Evolutionary conservation across 2,329 filamentous ascomycete species (phyloP).

Genomic region (Lecanicillium sp.): DNA sequence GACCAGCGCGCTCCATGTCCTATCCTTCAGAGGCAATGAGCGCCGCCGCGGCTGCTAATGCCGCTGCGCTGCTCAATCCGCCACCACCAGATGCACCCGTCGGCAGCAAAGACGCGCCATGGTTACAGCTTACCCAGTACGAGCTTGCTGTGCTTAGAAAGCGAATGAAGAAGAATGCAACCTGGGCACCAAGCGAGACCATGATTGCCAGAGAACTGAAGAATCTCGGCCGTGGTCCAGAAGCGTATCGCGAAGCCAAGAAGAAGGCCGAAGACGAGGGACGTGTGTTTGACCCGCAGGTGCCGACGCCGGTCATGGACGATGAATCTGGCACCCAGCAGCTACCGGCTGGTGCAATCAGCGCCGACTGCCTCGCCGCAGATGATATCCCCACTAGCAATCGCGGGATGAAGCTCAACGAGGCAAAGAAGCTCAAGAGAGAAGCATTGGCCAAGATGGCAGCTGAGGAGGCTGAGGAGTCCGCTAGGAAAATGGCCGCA

Average conservation of each 20-base stretch:
- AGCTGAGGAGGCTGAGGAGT: conserved; percentile 53
- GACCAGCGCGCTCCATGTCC: conserved; percentile 22
- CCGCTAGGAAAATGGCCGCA: conserved; percentile 43
- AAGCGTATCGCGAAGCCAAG: conserved; percentile 53
- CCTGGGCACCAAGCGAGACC: conserved; percentile 76
- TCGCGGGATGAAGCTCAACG: conserved; percentile 69
- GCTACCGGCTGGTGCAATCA: conserved; percentile 52
- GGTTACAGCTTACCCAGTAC: conserved; percentile 56
- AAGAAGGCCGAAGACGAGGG: conserved; percentile 59
- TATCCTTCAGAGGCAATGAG: conserved; percentile 26
- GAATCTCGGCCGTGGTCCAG: conserved; percentile 56
- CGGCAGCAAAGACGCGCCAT: conserved; percentile 53
- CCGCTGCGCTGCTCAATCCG: conserved; percentile 39
- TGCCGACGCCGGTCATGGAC: conserved; percentile 31
- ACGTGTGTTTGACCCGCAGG: conserved; percentile 43
- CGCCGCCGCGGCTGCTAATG: conserved; percentile 31
- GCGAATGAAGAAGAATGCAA: conserved; percentile 85
- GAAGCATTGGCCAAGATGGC: conserved; percentile 55
- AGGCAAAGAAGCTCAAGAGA: conserved; percentile 66
- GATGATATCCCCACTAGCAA: conserved; percentile 60
- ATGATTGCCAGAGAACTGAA: conserved; percentile 78
- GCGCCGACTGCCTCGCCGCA: conserved; percentile 43
- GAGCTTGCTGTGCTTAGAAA: conserved; percentile 65
- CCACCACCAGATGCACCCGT: conserved; percentile 51
- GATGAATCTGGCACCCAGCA: conserved; percentile 42